Conservation (phyloP, 192 early-diverging fungal species). For the Coemansia sp. region DNA sequence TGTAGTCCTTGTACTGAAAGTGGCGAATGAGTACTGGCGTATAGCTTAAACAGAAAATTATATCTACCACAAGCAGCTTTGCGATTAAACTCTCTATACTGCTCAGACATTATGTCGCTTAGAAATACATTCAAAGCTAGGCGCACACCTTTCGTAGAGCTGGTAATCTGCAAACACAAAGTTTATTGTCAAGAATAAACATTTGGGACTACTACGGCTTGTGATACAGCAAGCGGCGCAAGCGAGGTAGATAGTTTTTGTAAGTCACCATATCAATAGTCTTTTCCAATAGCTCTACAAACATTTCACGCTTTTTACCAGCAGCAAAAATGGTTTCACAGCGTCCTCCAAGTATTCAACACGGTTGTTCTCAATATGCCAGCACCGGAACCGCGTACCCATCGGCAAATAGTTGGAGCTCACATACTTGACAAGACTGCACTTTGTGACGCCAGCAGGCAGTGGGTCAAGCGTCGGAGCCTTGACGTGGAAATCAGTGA, state of each 20-base stretch:
- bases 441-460: neutral
- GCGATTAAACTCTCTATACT: no score
- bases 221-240: neutral
- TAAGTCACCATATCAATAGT: neutral
- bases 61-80: no score
- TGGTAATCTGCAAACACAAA: neutral
- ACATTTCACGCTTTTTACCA: neutral
- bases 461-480: neutral
- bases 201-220: neutral
- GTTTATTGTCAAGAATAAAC: neutral
- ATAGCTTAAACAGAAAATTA: no score
- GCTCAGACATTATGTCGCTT: no score
- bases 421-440: neutral
- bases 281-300: neutral
- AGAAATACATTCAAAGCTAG: no score
- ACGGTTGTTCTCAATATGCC: neutral
- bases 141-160: no score
- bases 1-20: no score
- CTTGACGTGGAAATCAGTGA: neutral
- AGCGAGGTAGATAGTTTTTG: neutral
- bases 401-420: neutral
- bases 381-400: neutral
- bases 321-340: neutral
- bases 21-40: no score
- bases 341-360: neutral